phyloP scores from a whole-genome alignment of 2,329 filamentous ascomycete species.

The Diaporthe capsici region DNA sequence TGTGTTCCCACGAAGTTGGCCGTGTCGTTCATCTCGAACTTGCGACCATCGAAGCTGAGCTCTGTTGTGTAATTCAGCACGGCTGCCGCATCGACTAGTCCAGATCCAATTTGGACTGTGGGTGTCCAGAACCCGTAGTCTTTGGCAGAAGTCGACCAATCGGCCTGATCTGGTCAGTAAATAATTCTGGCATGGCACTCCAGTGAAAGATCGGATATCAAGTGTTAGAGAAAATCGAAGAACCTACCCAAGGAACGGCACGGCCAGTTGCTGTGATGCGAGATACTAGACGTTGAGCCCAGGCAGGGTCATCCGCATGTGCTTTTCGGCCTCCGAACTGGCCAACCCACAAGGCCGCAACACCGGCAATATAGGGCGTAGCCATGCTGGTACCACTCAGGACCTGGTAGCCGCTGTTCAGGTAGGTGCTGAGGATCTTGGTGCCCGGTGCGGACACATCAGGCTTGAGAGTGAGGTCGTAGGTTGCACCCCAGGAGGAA shows the following conservation, averaged over 20 bases:
- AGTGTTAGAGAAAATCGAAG: too few species aligned
- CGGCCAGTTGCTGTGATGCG: conserved; percentile 15
- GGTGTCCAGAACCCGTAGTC: conserved; percentile 48
- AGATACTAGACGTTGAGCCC: conserved; percentile 4
- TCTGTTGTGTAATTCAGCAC: conserved; percentile 57
- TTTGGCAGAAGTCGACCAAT: conserved; percentile 16
- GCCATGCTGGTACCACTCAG: conserved; percentile 64
- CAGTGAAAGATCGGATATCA: neutral
- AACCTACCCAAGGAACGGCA: conserved; percentile 10
- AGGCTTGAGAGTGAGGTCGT: conserved; percentile 56
- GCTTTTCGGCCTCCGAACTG: conserved; percentile 37
- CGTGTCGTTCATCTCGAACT: conserved; percentile 65
- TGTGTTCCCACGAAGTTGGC: conserved; percentile 53
- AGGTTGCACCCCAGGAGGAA: conserved; percentile 57
- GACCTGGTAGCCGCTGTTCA: conserved; percentile 52
- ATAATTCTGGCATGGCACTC: neutral
- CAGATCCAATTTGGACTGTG: conserved; percentile 62
- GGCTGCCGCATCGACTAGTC: conserved; percentile 62
- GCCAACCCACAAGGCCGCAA: conserved; percentile 50
- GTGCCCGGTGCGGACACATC: conserved; percentile 56
- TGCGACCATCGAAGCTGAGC: conserved; percentile 53
- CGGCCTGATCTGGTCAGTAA: neutral
- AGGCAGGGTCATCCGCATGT: conserved; percentile 28
- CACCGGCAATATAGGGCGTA: conserved; percentile 58
- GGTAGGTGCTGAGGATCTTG: conserved; percentile 59